A percentile compares a stretch with the other conserved stretches of the same genome.
These are phyloP conservation scores for Geotrichum bryndzae DNA, from an alignment of 1,139 yeast species.

Conservation along the genomic window DNA sequence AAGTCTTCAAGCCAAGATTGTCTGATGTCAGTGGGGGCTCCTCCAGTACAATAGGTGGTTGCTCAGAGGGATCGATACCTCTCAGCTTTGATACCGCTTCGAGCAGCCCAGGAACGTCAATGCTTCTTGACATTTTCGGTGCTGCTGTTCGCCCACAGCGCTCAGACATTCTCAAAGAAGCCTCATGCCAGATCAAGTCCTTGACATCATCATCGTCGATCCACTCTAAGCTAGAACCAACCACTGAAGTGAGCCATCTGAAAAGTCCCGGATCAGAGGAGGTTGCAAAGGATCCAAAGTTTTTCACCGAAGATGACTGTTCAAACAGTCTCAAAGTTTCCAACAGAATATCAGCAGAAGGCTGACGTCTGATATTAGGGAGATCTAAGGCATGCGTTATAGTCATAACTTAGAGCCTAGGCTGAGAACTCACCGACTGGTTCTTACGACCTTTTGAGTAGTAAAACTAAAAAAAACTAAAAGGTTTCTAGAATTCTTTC, in stretches of 20 bases:
- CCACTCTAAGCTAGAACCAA: constrained; percentile 55
- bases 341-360: constrained; percentile 46
- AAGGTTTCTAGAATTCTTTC: not conserved
- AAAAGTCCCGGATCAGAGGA: constrained; percentile 32
- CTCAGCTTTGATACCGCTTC: constrained; percentile 18
- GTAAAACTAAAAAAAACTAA: not conserved
- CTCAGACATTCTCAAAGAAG: constrained; percentile 67
- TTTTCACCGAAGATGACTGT: constrained; percentile 45
- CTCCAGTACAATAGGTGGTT: constrained; percentile 41
- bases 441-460: not conserved
- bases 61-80: constrained; percentile 19
- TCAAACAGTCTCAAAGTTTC: constrained; percentile 47
- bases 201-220: constrained; percentile 36
- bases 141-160: constrained; percentile 83
- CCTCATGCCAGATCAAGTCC: constrained; percentile 46
- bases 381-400: constrained; percentile 53
- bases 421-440: not conserved
- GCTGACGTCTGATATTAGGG: constrained; percentile 47
- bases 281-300: constrained; percentile 41
- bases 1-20: constrained; percentile 83
- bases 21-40: constrained; percentile 89
- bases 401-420: not conserved
- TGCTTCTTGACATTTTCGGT: constrained; percentile 58
- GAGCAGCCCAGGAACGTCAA: constrained; percentile 26
- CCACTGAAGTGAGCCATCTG: constrained; percentile 60